Evolutionary conservation across 176 grass and related monocot genomes (phyloP), one percentile per base, ranked within the genome.

Genomic region (Aechmea fasciata): DNA sequence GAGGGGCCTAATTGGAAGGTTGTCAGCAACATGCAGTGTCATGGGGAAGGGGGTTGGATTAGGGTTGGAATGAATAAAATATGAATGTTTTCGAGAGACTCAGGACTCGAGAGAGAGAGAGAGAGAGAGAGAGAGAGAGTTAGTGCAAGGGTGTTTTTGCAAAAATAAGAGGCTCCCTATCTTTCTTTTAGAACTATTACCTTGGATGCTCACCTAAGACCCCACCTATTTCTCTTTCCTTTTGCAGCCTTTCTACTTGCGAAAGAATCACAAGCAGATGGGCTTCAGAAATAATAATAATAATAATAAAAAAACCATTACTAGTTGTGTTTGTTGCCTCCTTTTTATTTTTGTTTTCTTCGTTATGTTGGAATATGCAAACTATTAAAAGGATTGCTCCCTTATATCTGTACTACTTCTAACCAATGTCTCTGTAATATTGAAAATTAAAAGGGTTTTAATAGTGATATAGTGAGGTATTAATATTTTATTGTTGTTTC

Each of bases 251-350:
- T 81, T 84, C 81, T 50, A 55, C 67, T 84, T 78, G 75, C 82
- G 20, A 72, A 28, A 49, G 73, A 77, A 74, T 57, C 63, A 49
- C 72, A 77, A 69, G 55, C 55, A 22, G 47, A 70, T 83, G 73
- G 85, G 77, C 77, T 80, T 80, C 67, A 77, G 79, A 77, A 83
- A 76, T 83, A 80, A 83, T 55, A 15, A n/a, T n/a, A n/a, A n/a
- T n/a, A n/a, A n/a, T n/a, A n/a, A n/a, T n/a, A n/a, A n/a, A n/a
- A 61, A 18, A 7, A 18, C 17, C 10, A 20, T n/a, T 61, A 7
- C 10, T 61, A 11, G 55, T 59, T 57, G 54, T 15, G 55, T 22
- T 61, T 20, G 55, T 61, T 10, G 54, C 18, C 54, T 15, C 18
- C 54, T 15, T 6, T 61, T 61, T 61, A 15, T 61, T 9, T 22